These are phyloP conservation scores for Tuber calosporum DNA, from an alignment of 495 filamentous ascomycete genomes.

Conservation along the genomic window DNA sequence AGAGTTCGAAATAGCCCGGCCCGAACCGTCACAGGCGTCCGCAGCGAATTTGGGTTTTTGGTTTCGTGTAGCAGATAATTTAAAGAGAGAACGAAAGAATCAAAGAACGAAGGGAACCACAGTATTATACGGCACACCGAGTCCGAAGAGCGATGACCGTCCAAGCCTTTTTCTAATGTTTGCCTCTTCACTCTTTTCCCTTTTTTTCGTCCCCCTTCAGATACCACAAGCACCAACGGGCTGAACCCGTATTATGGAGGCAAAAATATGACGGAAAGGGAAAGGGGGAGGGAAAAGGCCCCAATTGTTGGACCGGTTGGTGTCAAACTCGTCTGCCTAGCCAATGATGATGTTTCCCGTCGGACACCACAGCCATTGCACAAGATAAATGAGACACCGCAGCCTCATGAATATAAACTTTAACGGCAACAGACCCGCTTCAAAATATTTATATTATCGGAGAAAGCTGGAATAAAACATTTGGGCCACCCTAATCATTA, in stretches of 20 bases:
- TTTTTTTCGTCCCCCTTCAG: neutral
- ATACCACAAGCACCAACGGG: neutral
- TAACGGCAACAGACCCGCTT: neutral
- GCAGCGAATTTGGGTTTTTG: neutral
- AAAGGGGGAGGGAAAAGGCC: neutral
- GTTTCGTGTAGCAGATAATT: neutral
- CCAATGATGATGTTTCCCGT: neutral
- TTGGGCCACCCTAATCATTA: neutral
- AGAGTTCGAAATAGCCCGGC: neutral
- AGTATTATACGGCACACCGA: neutral
- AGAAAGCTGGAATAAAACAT: neutral
- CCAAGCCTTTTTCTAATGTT: neutral
- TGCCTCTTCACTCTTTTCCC: conserved; percentile 2
- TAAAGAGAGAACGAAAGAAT: neutral
- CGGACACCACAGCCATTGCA: neutral
- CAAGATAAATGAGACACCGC: neutral
- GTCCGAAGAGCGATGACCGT: neutral
- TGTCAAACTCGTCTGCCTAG: neutral
- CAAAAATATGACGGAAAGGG: neutral
- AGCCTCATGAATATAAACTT: neutral
- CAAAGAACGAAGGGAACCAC: neutral
- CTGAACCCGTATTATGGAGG: neutral
- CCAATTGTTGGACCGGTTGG: neutral
- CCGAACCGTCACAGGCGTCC: neutral
- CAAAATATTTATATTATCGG: neutral